Evolutionary conservation across 495 filamentous ascomycete species (phyloP), one percentile per base, ranked within the genome.

Genomic region (Penicillium fimorum): DNA sequence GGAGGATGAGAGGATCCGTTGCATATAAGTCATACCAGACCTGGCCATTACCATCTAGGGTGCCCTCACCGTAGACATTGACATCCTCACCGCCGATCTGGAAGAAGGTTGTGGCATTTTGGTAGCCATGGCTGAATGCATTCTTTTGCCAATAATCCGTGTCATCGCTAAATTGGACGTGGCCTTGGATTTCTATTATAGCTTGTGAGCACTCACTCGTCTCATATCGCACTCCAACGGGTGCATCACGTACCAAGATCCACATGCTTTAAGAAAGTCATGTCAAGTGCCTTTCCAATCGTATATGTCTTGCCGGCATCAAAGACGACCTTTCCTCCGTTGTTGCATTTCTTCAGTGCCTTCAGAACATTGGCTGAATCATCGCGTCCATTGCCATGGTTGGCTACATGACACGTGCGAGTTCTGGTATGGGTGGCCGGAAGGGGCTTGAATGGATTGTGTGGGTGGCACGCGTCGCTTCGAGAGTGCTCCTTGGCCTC

Each of bases 31-130:
- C 85, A 66, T 88, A 89, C 84, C 85, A 88, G 13, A 84, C 77
- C 66, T 90, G 85, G 1, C 86, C 86, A 58, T 87, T 88, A 29
- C 86, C 84, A 61, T 86, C 77, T 10, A 87, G 64, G 4, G 76
- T 85, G 30, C 84, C 84, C 25, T 77, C 76, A 4, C 84, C 84
- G 53, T 87, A 89, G 44, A 89, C 71, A 59, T 87, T 85, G 32
- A 89, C 84, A 61, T 89, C 85, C 18, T 80, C 71, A 18, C 86
- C 86, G 33, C 86, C 85, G 55, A 88, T 75, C 68, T 83, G 79
- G 79, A 85, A 89, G 77, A 88, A 88, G 4, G 84, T 83, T 0
- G 82, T 83, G 0, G 82, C 78, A 60, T 88, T 87, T 59, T 89
- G 86, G 71, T 80, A 88, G 49, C 62, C 67, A 22, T 86, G 82